These are phyloP conservation scores for Oryza officinalis DNA, from an alignment of 176 grass and related monocot genomes.

Conservation along the genomic window DNA sequence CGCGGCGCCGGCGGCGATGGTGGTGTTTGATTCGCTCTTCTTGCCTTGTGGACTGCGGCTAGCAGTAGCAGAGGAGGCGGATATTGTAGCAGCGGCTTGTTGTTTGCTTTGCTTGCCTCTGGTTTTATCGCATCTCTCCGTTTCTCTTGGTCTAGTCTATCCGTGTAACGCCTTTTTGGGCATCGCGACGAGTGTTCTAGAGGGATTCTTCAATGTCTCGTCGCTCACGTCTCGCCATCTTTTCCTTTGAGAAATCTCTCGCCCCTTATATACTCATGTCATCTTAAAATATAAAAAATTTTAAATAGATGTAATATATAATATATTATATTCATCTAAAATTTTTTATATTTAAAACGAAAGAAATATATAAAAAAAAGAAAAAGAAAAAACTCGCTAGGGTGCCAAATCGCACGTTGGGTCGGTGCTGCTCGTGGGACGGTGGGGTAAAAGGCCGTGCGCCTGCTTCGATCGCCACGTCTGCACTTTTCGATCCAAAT, in stretches of 20 bases:
- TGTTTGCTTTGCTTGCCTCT: not conserved
- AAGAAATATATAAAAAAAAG: too few relatives aligned
- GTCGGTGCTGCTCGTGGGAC: slow-evolving; percentile 14
- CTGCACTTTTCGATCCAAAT: too few relatives aligned
- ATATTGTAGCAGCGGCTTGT: not conserved
- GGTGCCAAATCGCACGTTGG: not conserved
- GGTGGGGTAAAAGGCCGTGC: not conserved
- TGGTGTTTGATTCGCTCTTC: slow-evolving; percentile 15
- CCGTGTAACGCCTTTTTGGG: not conserved
- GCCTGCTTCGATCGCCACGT: too few relatives aligned
- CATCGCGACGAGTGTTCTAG: slow-evolving; percentile 26
- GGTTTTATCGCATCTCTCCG: not conserved
- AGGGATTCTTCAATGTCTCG: slow-evolving; percentile 5
- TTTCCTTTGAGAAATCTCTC: not conserved
- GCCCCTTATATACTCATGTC: too few relatives aligned
- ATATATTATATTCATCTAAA: too few relatives aligned
- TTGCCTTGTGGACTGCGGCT: too few relatives aligned
- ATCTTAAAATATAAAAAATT: too few relatives aligned
- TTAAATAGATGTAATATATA: too few relatives aligned
- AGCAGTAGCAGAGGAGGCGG: not conserved
- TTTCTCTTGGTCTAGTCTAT: too few relatives aligned
- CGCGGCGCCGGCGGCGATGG: not conserved
- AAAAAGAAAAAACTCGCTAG: not conserved
- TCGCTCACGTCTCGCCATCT: too few relatives aligned
- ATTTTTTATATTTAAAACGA: too few relatives aligned